phyloP scores from a whole-genome alignment of 441 rosid genomes.

The Lepidium campestre region DNA sequence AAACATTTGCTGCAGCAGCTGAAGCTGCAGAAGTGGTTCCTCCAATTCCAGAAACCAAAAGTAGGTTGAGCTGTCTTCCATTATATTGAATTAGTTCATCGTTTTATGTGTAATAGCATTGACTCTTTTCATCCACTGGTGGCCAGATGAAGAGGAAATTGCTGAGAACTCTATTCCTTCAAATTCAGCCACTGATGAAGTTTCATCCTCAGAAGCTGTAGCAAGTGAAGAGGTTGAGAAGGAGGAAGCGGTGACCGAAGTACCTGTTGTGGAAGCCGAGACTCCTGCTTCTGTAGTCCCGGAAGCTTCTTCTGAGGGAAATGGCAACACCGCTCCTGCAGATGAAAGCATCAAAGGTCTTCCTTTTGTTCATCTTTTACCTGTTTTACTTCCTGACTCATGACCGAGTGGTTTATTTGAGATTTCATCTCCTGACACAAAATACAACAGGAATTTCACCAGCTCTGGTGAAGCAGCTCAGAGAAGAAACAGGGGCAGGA shows the following conservation, averaged over 20 bases:
- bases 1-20: constrained; percentile 27
- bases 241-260: constrained; percentile 32
- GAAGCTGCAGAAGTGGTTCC: constrained; percentile 33
- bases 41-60: constrained; percentile 32
- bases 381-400: constrained; percentile 12
- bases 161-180: constrained; percentile 32
- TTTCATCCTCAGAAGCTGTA: constrained; percentile 33
- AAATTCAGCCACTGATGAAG: constrained; percentile 26
- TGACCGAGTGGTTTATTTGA: background rate
- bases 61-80: constrained; percentile 28
- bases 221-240: constrained; percentile 34
- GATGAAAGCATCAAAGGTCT: constrained; percentile 46
- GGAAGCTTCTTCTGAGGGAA: constrained; percentile 35
- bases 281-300: constrained; percentile 25
- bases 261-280: constrained; percentile 32
- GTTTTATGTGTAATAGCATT: background rate
- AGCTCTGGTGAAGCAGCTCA: constrained; percentile 86
- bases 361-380: constrained; percentile 5
- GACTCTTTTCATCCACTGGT: constrained; percentile 4
- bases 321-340: constrained; percentile 26
- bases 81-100: background rate
- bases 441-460: constrained; percentile 62
- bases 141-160: constrained; percentile 31
- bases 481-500: constrained; percentile 96
- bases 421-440: background rate